Base-by-base conservation (phyloP, 1,139 yeast species). In the Spathaspora sp. region DNA sequence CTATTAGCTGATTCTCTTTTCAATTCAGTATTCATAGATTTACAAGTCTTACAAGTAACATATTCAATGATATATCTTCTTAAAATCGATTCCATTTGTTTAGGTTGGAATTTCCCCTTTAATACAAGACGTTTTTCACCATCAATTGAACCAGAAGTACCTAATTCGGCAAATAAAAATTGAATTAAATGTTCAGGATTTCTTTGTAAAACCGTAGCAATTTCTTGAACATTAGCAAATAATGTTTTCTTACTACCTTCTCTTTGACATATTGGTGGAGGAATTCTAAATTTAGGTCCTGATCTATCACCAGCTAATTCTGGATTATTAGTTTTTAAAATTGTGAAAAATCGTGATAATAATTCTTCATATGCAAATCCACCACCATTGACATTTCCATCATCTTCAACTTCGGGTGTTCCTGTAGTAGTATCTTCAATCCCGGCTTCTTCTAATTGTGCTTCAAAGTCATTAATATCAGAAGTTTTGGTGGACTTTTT, bases 61-160 rank as follows among this genome's bases (percentile, higher is more conserved):
- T 95, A 93, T 71, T 95, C 99, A 67, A 89, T 77, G 66, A 93
- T 93, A 72, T 95, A 93, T 72, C 97, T 84, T 78, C 98, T 87
- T 70, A 93, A 80, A 54, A 93, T 96, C 52, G 91, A 87, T 73
- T 93, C 99, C 81, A 93, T 85, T 71, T 91, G 97, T 74, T 93
- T 93, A 59, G 96, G 97, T 73, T 87, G 96, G 80, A 90, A 93
- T 70, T 96, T 88, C 76, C 99, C 99, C 79, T 90, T 93, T 68
- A 93, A 90, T 53, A 93, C 91, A 65, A 93, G 81, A 71, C 99
- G 86, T 77, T 90, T 89, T 68, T 90, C 91, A 66, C 98, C 99
- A 72, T 93, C 99, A 52, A 93, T 93, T 49, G 98, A 91, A 65
- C 99, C 99, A 2, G 98, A 89, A 20, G 99, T 93, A 84, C 99